These are phyloP conservation scores for Forsythia suspensa DNA, from an alignment of 257 asterid genomes.

Conservation along the genomic window DNA sequence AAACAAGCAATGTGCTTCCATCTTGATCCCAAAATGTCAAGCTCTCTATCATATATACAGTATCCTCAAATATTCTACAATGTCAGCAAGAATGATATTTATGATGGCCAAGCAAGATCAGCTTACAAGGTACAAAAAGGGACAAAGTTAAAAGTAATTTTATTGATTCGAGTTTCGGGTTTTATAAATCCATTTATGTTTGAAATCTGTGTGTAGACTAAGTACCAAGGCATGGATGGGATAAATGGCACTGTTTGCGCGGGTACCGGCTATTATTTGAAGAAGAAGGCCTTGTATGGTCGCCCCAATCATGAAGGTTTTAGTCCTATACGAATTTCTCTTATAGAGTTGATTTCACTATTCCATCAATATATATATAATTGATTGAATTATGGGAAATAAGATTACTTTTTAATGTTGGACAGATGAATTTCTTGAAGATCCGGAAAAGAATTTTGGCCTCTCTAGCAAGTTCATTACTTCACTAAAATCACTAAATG, in stretches of 20 bases:
- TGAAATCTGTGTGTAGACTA: conserved; percentile 39
- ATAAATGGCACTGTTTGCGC: conserved; percentile 60
- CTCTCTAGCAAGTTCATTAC: conserved; percentile 43
- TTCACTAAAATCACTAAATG: conserved; percentile 41
- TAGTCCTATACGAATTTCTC: conserved; percentile 1
- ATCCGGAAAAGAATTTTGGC: conserved; percentile 54
- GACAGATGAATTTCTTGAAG: conserved; percentile 48
- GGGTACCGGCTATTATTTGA: conserved; percentile 73
- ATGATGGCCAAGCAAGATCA: conserved; percentile 81
- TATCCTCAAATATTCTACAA: conserved; percentile 78
- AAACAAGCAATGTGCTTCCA: conserved; percentile 75
- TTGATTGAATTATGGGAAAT: background rate
- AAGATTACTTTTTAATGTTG: background rate
- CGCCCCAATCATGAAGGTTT: conserved; percentile 49
- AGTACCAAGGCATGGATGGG: conserved; percentile 94
- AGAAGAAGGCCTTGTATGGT: conserved; percentile 60
- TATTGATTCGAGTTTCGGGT: background rate
- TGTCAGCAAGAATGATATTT: conserved; percentile 72
- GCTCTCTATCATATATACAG: conserved; percentile 53
- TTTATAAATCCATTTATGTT: no score
- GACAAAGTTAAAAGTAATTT: background rate
- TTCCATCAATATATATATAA: background rate
- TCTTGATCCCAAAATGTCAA: conserved; percentile 47
- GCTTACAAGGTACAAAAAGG: conserved; percentile 51
- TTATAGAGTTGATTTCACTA: no score